Conservation (phyloP, 2,329 filamentous ascomycete genomes). For the Macroventuria anomochaeta region DNA sequence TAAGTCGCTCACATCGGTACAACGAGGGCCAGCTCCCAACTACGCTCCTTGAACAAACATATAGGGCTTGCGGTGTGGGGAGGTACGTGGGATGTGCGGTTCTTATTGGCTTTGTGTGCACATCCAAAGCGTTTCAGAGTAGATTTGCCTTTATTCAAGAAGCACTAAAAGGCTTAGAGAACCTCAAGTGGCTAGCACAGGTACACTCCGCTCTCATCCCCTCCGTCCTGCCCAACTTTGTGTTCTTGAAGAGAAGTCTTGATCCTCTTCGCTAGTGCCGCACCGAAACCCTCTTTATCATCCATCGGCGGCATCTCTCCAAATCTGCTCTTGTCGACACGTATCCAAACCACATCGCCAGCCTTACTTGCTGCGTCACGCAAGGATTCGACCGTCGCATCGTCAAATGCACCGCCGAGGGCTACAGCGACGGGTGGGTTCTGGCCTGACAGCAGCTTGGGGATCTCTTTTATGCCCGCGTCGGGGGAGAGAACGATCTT, state of each 20-base stretch:
- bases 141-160: no score
- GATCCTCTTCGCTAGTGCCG: constrained; percentile 7
- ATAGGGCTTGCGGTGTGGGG: no score
- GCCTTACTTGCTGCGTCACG: constrained; percentile 8
- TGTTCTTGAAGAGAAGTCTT: constrained; percentile 16
- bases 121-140: no score
- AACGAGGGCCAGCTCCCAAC: no score
- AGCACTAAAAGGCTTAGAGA: no score
- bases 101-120: no score
- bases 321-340: no score
- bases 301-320: constrained; percentile 13
- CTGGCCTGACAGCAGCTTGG: constrained; percentile 12
- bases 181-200: no score
- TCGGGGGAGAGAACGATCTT: constrained; percentile 21
- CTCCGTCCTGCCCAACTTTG: constrained; percentile 6
- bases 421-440: constrained; percentile 6
- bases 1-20: no score
- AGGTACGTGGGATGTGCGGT: no score
- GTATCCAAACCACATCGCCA: constrained; percentile 16
- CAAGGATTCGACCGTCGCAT: constrained; percentile 7
- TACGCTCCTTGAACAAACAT: no score
- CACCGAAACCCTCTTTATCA: constrained; percentile 16
- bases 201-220: no score
- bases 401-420: constrained; percentile 15
- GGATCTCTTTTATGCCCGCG: constrained; percentile 16